Evolutionary conservation across 352 stramenopile genomes (phyloP).

Genomic region (Pythium folliculosum): DNA sequence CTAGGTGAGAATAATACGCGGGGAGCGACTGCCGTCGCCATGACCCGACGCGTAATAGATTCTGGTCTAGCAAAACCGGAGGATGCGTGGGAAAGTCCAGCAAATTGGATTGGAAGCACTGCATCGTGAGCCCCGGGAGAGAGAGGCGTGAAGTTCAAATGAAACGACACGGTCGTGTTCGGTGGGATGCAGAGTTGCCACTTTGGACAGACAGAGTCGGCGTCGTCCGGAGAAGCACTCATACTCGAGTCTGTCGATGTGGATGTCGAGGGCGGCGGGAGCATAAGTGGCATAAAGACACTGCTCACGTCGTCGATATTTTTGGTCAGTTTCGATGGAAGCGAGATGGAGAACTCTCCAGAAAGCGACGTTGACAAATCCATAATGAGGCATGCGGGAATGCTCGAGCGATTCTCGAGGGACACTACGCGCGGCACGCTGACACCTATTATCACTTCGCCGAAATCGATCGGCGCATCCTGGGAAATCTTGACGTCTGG

Average conservation of each 20-base stretch:
- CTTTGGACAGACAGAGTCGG: constrained; percentile 39
- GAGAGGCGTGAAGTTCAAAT: constrained; percentile 76
- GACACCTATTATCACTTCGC: constrained; percentile 78
- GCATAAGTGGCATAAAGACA: constrained; percentile 70
- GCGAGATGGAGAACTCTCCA: constrained; percentile 68
- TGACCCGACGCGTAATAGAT: constrained; percentile 47
- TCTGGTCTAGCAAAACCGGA: constrained; percentile 28
- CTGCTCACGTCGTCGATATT: constrained; percentile 77
- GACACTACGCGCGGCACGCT: constrained; percentile 60
- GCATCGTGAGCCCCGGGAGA: constrained; percentile 49
- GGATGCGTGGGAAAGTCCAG: constrained; percentile 36
- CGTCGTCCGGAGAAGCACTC: constrained; percentile 1
- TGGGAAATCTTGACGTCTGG: constrained; percentile 73
- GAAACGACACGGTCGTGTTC: constrained; percentile 63
- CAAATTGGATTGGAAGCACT: constrained; percentile 75
- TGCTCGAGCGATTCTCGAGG: constrained; percentile 78
- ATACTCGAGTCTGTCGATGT: not conserved
- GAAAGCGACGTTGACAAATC: constrained; percentile 56
- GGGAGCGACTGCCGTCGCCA: constrained; percentile 55
- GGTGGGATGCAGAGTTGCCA: constrained; percentile 80
- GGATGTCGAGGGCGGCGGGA: not conserved
- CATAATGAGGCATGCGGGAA: constrained; percentile 77
- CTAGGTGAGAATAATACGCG: constrained; percentile 69
- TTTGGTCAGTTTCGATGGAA: constrained; percentile 48
- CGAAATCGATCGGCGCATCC: constrained; percentile 60